Evolutionary conservation across 805 yeast species (phyloP), one percentile per base, ranked within the genome.

Genomic region (Starmera caribaea): DNA sequence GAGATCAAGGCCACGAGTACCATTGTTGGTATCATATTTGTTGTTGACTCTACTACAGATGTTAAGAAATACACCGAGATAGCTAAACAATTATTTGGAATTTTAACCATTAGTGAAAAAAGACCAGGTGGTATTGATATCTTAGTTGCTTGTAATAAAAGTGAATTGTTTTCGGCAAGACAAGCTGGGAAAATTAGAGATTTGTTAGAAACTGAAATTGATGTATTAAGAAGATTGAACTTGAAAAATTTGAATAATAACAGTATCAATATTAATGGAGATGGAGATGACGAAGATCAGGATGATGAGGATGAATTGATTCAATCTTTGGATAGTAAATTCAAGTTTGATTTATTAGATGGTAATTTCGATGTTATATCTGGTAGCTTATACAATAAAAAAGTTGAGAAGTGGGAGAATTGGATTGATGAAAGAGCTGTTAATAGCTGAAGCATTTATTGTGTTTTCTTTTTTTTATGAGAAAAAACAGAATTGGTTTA

Each of bases 371-470:
- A 76, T 42, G 74, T 85, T 35, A 48, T 75, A 1, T 77, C 75
- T 8, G 97, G 97, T 2, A 81, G 89, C 46, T 82, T 83, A 3
- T 61, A 67, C 53, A 75, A 76, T 47, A 61, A 63, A 13, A 72
- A 79, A 28, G 61, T 73, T 30, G 71, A 63, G 5, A 62, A 62
- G 15, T 83, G 95, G 87, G 74, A 71, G 46, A 70, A 78, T 46
- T 89, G 96, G 96, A 66, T 89, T 29, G 81, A 77, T 46, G 89
- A 81, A 55, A 70, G 74, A 48, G 81, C 80, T 12, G 82, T 79
- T 24, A 83, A 83, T 45, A 66, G 34, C 36, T 45, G 40, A 40
- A 30, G 8, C 26, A 7, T n/a, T n/a, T n/a, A n/a, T n/a, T n/a
- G n/a, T n/a, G n/a, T n/a, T n/a, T n/a, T n/a, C n/a, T n/a, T n/a